Evolutionary conservation across 345 rosid species (phyloP).

Genomic region (Syzygium jambos): DNA sequence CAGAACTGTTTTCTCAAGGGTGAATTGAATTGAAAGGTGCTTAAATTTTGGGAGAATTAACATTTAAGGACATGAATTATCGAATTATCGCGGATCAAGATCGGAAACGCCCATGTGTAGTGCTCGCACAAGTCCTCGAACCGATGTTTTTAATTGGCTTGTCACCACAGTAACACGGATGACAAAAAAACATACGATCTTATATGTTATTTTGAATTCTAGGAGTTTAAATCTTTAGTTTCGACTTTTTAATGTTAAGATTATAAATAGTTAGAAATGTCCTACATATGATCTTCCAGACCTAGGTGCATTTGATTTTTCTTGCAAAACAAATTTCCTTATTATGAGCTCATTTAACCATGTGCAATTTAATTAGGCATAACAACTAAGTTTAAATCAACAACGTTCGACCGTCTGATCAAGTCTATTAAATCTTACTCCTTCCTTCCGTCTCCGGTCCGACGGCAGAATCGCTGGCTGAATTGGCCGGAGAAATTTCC

Average conservation of each 20-base stretch:
- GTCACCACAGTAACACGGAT: neutral
- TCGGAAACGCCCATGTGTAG: neutral
- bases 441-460: neutral
- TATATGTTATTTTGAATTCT: neutral
- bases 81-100: neutral
- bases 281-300: neutral
- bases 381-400: fast-evolving
- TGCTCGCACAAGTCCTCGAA: neutral
- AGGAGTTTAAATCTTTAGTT: neutral
- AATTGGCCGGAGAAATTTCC: neutral
- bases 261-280: too few relatives aligned
- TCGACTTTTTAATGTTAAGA: neutral
- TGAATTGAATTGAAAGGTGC: neutral
- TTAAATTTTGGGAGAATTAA: neutral
- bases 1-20: neutral
- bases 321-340: too few relatives aligned
- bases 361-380: neutral
- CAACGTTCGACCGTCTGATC: neutral
- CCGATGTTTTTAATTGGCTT: neutral
- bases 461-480: neutral
- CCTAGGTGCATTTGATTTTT: neutral
- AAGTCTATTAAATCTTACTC: neutral
- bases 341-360: neutral
- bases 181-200: neutral
- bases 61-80: neutral